Conservation (phyloP, 192 early-diverging fungal genomes). For the Helicostylum pulchrum region DNA sequence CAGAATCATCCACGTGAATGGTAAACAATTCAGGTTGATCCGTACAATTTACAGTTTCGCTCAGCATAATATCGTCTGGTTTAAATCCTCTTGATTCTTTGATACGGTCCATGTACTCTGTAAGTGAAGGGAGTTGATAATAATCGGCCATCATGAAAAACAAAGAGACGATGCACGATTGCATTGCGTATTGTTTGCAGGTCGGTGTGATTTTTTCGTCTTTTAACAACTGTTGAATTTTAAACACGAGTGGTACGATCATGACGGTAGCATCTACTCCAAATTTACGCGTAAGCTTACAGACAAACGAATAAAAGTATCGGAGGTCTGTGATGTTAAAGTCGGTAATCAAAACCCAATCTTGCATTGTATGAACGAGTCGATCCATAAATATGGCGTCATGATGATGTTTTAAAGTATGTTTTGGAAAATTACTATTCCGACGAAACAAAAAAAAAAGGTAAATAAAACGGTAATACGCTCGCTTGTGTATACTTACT, state of each 20-base stretch:
- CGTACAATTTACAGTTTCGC: background rate
- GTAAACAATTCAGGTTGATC: background rate
- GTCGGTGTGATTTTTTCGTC: slow-evolving; percentile 9
- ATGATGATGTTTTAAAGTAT: slow-evolving; percentile 16
- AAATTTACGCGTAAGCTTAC: slow-evolving; percentile 17
- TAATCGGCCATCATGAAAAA: slow-evolving; percentile 6
- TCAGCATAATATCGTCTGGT: background rate
- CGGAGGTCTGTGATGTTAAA: slow-evolving; percentile 7
- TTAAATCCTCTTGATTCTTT: background rate
- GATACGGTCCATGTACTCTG: slow-evolving; percentile 11
- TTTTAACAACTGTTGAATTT: slow-evolving; percentile 19
- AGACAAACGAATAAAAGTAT: slow-evolving; percentile 13
- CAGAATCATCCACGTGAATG: background rate
- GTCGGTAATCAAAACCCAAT: slow-evolving; percentile 21
- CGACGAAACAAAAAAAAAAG: background rate
- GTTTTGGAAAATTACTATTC: background rate
- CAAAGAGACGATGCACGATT: slow-evolving; percentile 4
- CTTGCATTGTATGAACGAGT: slow-evolving; percentile 11
- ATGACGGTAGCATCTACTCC: slow-evolving; percentile 27
- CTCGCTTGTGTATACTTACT: no score
- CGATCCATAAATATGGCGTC: slow-evolving; percentile 23
- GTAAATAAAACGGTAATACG: background rate
- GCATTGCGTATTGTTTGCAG: slow-evolving; percentile 8
- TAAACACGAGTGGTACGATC: slow-evolving; percentile 21
- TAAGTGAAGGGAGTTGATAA: slow-evolving; percentile 14